Evolutionary conservation across 441 rosid species (phyloP).

Genomic region (Adansonia rubrostipa): DNA sequence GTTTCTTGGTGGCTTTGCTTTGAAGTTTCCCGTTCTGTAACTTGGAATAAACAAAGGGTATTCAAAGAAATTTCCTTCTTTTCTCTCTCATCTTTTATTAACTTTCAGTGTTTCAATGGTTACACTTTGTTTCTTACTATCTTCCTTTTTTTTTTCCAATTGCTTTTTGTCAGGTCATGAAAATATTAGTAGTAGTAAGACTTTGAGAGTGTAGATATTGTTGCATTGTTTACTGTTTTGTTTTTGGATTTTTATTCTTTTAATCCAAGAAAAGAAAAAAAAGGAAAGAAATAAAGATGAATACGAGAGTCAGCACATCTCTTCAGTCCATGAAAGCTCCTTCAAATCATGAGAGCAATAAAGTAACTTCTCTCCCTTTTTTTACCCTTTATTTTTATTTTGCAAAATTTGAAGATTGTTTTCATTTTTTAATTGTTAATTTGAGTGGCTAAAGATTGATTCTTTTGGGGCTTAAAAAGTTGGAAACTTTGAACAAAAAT

Average conservation of each 20-base stretch:
- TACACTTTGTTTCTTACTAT: background rate
- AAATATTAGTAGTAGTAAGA: background rate
- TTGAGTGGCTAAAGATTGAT: constrained; percentile 10
- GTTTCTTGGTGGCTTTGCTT: constrained; percentile 52
- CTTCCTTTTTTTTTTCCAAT: background rate
- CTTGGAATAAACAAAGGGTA: constrained; percentile 25
- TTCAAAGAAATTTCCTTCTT: background rate
- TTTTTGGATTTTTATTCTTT: background rate
- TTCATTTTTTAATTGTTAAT: background rate
- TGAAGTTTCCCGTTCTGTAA: constrained; percentile 76
- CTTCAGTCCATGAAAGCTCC: constrained; percentile 74
- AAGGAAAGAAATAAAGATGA: constrained; percentile 47
- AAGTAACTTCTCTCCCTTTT: constrained; percentile 40
- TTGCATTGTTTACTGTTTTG: constrained; percentile 32
- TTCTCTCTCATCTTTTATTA: background rate
- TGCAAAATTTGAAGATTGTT: constrained; percentile 14
- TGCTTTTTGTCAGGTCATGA: constrained; percentile 31
- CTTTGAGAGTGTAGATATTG: constrained; percentile 18
- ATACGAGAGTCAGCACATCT: constrained; percentile 67
- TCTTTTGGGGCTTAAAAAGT: background rate
- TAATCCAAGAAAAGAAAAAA: constrained; percentile 28
- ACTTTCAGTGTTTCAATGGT: constrained; percentile 25
- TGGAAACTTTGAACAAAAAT: background rate
- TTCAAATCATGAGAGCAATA: constrained; percentile 47
- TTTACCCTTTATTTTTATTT: constrained; percentile 23